Conservation (phyloP, 2,329 filamentous ascomycete genomes). For the Trichoderma polysporum region DNA sequence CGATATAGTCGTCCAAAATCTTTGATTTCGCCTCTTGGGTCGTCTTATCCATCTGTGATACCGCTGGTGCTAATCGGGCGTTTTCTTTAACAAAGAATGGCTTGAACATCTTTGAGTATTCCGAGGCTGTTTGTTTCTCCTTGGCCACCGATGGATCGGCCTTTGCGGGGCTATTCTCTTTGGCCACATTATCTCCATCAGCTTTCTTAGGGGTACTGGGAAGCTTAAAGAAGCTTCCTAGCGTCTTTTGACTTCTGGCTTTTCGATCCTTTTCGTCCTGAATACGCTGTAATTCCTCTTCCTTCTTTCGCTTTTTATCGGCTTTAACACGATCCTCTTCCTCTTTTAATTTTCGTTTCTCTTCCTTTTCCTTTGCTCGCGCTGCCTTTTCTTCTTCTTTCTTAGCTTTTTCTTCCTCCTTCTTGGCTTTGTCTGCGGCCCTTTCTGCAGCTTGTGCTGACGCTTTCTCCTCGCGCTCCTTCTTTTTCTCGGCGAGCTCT, state of each 20-base stretch:
- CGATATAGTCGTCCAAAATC: constrained; percentile 54
- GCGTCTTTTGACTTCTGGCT: constrained; percentile 47
- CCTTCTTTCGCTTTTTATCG: constrained; percentile 51
- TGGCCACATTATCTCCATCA: constrained; percentile 33
- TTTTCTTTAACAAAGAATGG: constrained; percentile 77
- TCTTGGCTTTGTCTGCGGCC: constrained; percentile 40
- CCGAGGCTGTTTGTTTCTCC: constrained; percentile 37
- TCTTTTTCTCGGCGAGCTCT: constrained; percentile 35
- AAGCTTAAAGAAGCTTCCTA: constrained; percentile 48
- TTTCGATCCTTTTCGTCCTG: constrained; percentile 50
- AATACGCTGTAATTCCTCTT: constrained; percentile 44
- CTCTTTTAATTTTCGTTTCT: constrained; percentile 43
- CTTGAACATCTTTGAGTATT: constrained; percentile 71
- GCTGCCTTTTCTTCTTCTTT: constrained; percentile 42
- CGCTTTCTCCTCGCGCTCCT: constrained; percentile 37
- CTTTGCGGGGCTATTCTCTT: constrained; percentile 33
- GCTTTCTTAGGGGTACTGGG: constrained; percentile 44
- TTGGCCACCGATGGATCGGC: constrained; percentile 23
- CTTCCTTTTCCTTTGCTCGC: constrained; percentile 40
- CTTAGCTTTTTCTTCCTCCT: constrained; percentile 42
- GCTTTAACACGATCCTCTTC: constrained; percentile 42
- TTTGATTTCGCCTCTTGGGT: constrained; percentile 51
- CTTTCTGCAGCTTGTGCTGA: constrained; percentile 39
- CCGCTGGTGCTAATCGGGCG: constrained; percentile 65
- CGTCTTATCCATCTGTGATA: constrained; percentile 58